Evolutionary conservation across 1,139 yeast species (phyloP).

Genomic region (Kodamaea anthophila): DNA sequence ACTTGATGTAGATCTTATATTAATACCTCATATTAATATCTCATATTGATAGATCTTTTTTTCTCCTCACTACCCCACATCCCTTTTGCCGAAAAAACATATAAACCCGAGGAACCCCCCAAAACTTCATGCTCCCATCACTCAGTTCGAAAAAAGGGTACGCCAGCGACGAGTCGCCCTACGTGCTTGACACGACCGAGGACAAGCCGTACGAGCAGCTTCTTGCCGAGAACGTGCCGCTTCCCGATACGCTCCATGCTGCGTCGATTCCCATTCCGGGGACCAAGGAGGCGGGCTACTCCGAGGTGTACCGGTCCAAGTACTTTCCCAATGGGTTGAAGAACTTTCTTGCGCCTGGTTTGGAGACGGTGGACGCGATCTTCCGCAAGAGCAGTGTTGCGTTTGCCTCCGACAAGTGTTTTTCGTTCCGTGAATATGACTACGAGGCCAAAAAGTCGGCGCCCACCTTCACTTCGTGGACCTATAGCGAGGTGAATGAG

Average conservation of each 20-base stretch:
- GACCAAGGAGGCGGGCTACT: conserved; percentile 24
- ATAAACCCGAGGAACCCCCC: conserved; percentile 1
- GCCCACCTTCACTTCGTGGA: conserved; percentile 9
- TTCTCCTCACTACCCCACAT: no score
- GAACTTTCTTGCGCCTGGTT: conserved; percentile 13
- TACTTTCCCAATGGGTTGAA: conserved; percentile 20
- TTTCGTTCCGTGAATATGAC: conserved; percentile 16
- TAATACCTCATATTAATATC: no score
- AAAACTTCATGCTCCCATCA: conserved; percentile 4
- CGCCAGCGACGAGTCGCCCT: conserved; percentile 17
- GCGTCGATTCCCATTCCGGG: conserved; percentile 25
- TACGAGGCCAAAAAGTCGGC: conserved; percentile 13
- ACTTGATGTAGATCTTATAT: no score
- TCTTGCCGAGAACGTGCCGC: conserved; percentile 20
- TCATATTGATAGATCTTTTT: no score
- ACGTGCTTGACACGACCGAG: conserved; percentile 13
- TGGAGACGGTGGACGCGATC: conserved; percentile 13
- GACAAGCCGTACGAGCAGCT: conserved; percentile 8
- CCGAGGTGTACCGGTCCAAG: conserved; percentile 29
- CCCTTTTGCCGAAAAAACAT: no score
- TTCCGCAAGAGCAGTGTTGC: conserved; percentile 12
- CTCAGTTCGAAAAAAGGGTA: conserved; percentile 10
- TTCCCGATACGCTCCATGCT: conserved; percentile 11
- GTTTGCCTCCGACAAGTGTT: conserved; percentile 12
- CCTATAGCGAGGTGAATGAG: conserved; percentile 14